Conservation (phyloP, 1,139 yeast species). For the Zygosaccharomyces sapae region DNA sequence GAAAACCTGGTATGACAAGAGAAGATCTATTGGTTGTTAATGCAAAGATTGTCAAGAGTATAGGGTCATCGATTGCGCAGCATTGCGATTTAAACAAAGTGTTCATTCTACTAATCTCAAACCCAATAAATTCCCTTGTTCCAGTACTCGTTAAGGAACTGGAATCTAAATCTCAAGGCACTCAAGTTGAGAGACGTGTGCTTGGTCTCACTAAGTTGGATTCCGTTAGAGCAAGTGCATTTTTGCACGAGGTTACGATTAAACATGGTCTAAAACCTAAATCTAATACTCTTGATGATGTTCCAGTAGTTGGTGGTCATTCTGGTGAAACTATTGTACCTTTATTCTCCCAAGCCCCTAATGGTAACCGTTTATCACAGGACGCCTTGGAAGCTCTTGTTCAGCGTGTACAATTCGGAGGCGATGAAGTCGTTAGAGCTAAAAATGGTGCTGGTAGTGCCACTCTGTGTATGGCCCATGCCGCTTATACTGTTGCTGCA, state of each 20-base stretch:
- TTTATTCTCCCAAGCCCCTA: conserved; percentile 51
- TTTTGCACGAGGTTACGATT: conserved; percentile 54
- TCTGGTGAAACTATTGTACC: conserved; percentile 95
- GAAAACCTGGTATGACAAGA: conserved; percentile 98
- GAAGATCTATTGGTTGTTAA: conserved; percentile 92
- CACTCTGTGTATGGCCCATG: conserved; percentile 94
- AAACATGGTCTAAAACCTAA: conserved; percentile 43
- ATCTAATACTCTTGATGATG: conserved; percentile 34
- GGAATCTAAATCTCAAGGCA: conserved; percentile 42
- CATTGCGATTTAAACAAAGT: conserved; percentile 26
- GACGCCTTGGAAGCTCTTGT: conserved; percentile 41
- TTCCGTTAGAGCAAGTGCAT: conserved; percentile 83
- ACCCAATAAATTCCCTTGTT: conserved; percentile 94
- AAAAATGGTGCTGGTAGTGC: conserved; percentile 95
- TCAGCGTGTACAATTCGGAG: conserved; percentile 74
- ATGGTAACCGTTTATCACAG: conserved; percentile 10
- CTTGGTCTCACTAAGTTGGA: conserved; percentile 94
- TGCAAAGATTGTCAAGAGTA: conserved; percentile 81
- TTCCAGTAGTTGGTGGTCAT: conserved; percentile 95
- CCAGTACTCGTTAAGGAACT: conserved; percentile 83
- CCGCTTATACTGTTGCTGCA: conserved; percentile 77
- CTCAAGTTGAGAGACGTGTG: conserved; percentile 72
- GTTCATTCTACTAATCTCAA: conserved; percentile 73
- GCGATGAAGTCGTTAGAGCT: conserved; percentile 95
- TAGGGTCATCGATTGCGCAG: conserved; percentile 76